Percentiles rank a stretch among this genome's conserved stretches.
These are phyloP conservation scores for Didymella keratinophila DNA, from an alignment of 2,329 filamentous ascomycete species.

Conservation along the genomic window DNA sequence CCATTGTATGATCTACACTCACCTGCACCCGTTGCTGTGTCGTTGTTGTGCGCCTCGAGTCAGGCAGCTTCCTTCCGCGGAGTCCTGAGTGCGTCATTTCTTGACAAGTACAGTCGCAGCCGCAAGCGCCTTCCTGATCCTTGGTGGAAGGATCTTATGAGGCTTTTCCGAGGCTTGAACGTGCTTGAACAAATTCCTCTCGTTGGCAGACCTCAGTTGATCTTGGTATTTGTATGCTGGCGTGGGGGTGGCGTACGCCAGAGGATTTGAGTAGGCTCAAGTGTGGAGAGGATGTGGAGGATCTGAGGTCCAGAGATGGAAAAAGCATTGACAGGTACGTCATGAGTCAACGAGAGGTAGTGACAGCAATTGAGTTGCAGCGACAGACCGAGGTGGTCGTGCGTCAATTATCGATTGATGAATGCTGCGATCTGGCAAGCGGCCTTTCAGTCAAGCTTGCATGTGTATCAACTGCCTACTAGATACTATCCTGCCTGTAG, in stretches of 20 bases:
- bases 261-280: neutral
- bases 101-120: neutral
- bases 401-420: neutral
- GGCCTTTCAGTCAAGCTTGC: slow-evolving; percentile 6
- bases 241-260: neutral
- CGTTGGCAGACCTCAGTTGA: neutral
- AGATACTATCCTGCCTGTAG: neutral
- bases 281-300: neutral
- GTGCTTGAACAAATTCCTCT: neutral
- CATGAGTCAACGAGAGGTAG: neutral
- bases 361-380: neutral
- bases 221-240: neutral
- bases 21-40: neutral
- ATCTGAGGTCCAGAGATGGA: neutral
- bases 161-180: neutral
- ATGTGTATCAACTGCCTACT: neutral
- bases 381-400: neutral
- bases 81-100: neutral
- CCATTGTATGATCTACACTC: neutral
- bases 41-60: neutral
- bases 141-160: neutral
- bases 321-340: neutral
- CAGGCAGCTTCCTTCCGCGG: neutral
- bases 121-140: neutral
- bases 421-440: neutral